These are phyloP conservation scores for Pseudopithomyces chartarum DNA, from an alignment of 2,329 filamentous ascomycete species.

Conservation along the genomic window DNA sequence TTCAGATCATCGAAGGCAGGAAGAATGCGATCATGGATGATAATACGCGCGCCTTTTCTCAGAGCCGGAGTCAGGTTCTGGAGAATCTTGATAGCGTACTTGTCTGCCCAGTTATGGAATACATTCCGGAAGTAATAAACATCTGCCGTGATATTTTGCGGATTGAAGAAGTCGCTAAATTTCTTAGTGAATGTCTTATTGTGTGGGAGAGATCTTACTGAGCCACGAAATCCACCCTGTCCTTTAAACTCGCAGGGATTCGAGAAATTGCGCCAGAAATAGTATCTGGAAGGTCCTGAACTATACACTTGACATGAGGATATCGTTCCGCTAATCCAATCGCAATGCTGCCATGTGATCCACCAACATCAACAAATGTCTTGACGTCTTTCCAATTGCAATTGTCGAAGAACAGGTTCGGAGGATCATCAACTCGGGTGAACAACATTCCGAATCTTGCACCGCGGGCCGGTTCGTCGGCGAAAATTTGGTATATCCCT, in stretches of 20 bases:
- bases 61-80: slow-evolving; percentile 8
- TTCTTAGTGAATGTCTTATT: too few species aligned
- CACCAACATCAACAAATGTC: slow-evolving; percentile 11
- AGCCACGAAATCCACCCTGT: neutral
- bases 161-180: slow-evolving; percentile 9
- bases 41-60: neutral
- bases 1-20: slow-evolving; percentile 12
- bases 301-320: slow-evolving; percentile 13
- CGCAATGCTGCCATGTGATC: slow-evolving; percentile 8
- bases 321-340: slow-evolving; percentile 4
- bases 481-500: neutral
- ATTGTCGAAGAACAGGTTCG: neutral
- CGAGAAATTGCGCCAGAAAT: neutral
- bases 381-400: slow-evolving; percentile 5
- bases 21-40: slow-evolving; percentile 9
- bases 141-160: slow-evolving; percentile 16
- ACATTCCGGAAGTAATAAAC: slow-evolving; percentile 63
- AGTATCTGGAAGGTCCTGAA: slow-evolving; percentile 16
- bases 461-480: neutral
- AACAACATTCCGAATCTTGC: neutral
- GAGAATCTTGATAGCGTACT: slow-evolving; percentile 8
- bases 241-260: neutral
- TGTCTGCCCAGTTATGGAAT: slow-evolving; percentile 54
- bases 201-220: neutral
- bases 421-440: neutral